phyloP scores from a whole-genome alignment of 768 basidiomycete genomes.

The Myochromella boudieri region DNA sequence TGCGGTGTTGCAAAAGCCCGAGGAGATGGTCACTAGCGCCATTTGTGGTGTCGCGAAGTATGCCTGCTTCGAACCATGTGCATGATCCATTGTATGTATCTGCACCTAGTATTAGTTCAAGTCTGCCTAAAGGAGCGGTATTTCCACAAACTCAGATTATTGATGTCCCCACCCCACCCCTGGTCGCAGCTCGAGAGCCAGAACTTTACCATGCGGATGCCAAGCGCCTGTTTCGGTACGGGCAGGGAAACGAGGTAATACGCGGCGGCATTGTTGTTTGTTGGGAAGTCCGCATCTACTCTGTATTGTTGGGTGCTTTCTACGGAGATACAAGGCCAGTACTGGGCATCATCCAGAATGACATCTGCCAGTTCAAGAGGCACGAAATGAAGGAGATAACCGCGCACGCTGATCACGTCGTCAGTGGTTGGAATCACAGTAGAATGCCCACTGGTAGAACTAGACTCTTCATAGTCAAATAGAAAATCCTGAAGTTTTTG shows the following conservation, averaged over 20 bases:
- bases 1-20: not conserved
- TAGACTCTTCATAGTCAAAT: no score
- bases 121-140: no score
- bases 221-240: slow-evolving; percentile 12
- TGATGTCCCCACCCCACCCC: slow-evolving; percentile 29
- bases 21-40: not conserved
- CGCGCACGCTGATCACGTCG: slow-evolving; percentile 19
- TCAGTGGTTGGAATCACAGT: no score
- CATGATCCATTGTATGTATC: slow-evolving; percentile 28
- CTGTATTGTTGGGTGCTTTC: no score
- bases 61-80: slow-evolving; percentile 33
- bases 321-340: slow-evolving; percentile 23
- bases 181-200: slow-evolving; percentile 24
- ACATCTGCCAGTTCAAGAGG: slow-evolving; percentile 27
- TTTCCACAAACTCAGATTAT: slow-evolving; percentile 19
- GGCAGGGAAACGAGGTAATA: slow-evolving; percentile 21
- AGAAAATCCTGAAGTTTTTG: no score
- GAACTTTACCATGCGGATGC: slow-evolving; percentile 23
- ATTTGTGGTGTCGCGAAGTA: slow-evolving; percentile 20
- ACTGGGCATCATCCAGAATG: slow-evolving; percentile 26
- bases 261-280: slow-evolving; percentile 9
- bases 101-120: slow-evolving; percentile 8
- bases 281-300: slow-evolving; percentile 19
- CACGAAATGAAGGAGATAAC: slow-evolving; percentile 15
- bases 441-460: no score